Evolutionary conservation across 352 stramenopile species (phyloP).

Genomic region (Phytophthora cryptogea): DNA sequence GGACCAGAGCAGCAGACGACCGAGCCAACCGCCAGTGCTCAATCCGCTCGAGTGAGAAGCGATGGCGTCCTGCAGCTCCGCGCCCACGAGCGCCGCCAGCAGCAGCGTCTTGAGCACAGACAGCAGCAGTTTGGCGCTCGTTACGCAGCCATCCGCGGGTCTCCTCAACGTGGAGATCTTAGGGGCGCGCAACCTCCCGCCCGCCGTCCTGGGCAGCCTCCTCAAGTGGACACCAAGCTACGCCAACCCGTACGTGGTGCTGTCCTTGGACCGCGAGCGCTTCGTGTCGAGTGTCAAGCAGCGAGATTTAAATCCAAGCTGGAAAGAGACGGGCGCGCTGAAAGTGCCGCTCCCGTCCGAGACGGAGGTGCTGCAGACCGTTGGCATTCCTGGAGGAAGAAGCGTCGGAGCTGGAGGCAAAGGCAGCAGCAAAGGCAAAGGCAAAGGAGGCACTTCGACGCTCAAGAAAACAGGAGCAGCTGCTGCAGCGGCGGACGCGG

Average conservation of each 20-base stretch:
- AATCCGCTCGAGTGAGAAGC: slow-evolving; percentile 8
- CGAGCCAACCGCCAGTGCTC: slow-evolving; percentile 14
- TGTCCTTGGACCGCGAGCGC: slow-evolving; percentile 56
- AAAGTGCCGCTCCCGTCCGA: slow-evolving; percentile 62
- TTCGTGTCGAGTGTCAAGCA: slow-evolving; percentile 59
- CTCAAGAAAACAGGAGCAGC: slow-evolving; percentile 31
- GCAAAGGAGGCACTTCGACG: slow-evolving; percentile 7
- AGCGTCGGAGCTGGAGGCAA: slow-evolving; percentile 21
- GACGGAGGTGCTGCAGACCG: slow-evolving; percentile 56
- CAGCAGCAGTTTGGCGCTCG: slow-evolving; percentile 8
- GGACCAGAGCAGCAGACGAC: slow-evolving; percentile 24
- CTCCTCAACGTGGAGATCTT: slow-evolving; percentile 64
- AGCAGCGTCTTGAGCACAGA: background rate
- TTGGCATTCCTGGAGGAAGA: slow-evolving; percentile 29
- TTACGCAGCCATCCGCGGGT: slow-evolving; percentile 31
- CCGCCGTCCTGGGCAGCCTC: slow-evolving; percentile 64
- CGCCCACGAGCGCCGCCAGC: slow-evolving; percentile 11
- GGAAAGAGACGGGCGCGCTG: slow-evolving; percentile 63
- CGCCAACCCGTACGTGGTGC: slow-evolving; percentile 66
- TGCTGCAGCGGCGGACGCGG: slow-evolving; percentile 13
- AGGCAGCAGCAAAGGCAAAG: slow-evolving; percentile 11
- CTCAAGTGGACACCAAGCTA: slow-evolving; percentile 74
- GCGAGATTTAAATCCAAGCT: slow-evolving; percentile 61
- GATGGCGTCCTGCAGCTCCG: slow-evolving; percentile 45
- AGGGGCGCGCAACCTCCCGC: slow-evolving; percentile 56